These are phyloP conservation scores for Phytophthora ramorum DNA, from an alignment of 352 stramenopile genomes.

Conservation along the genomic window DNA sequence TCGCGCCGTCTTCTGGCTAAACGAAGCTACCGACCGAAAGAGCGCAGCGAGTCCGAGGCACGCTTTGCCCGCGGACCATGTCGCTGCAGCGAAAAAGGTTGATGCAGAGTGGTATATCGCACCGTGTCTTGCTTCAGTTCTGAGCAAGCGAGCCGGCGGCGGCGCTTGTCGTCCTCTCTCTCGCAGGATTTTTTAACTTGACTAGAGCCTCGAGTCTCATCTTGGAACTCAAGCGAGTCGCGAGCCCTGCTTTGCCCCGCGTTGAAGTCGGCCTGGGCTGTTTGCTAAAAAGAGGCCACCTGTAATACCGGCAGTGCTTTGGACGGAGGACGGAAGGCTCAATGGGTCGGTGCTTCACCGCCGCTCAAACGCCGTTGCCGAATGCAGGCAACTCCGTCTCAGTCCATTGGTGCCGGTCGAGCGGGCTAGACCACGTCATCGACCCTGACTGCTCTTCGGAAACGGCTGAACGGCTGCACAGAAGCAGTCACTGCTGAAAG, in stretches of 20 bases:
- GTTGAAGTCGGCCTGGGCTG: neutral
- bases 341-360: too few species aligned
- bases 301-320: too few species aligned
- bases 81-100: conserved; percentile 3
- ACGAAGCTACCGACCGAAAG: too few species aligned
- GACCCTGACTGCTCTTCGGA: too few species aligned
- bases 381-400: too few species aligned
- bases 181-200: conserved; percentile 8
- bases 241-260: neutral
- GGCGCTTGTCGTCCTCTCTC: neutral
- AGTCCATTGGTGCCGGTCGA: too few species aligned
- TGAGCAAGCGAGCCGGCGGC: conserved; percentile 6
- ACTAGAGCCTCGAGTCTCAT: conserved; percentile 5
- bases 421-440: too few species aligned
- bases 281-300: neutral
- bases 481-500: too few species aligned
- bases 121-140: conserved; percentile 8
- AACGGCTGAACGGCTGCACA: too few species aligned
- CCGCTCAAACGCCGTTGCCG: too few species aligned
- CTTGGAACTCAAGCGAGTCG: neutral
- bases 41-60: neutral
- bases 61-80: conserved; percentile 1
- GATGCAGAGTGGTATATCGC: neutral
- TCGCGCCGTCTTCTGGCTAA: too few species aligned
- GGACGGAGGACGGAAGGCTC: too few species aligned